phyloP scores from a whole-genome alignment of 352 stramenopile species.

The Hyaloperonospora arabidopsidis region DNA sequence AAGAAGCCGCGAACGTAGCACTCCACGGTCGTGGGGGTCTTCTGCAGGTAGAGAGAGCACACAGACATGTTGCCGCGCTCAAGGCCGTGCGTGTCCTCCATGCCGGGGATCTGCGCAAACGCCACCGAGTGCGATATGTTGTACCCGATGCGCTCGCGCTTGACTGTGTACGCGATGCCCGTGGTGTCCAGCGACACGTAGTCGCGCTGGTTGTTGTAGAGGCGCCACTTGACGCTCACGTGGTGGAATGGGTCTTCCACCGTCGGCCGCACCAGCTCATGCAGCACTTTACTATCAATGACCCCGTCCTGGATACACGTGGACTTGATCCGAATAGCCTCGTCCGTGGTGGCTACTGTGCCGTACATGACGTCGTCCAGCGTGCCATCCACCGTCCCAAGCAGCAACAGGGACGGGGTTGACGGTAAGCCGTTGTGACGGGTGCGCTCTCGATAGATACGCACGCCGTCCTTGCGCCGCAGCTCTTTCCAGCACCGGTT shows the following conservation, averaged over 20 bases:
- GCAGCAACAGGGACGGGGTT: slow-evolving; percentile 44
- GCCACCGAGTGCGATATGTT: slow-evolving; percentile 48
- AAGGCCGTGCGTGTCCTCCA: slow-evolving; percentile 31
- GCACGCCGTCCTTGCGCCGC: slow-evolving; percentile 27
- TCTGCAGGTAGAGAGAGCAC: slow-evolving; percentile 41
- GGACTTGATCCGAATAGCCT: slow-evolving; percentile 45
- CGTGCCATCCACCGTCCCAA: slow-evolving; percentile 42
- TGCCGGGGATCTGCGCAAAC: slow-evolving; percentile 34
- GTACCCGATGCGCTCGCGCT: slow-evolving; percentile 38
- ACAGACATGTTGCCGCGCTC: slow-evolving; percentile 45
- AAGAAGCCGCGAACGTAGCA: slow-evolving; percentile 47
- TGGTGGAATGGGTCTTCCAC: slow-evolving; percentile 41
- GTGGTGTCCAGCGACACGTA: slow-evolving; percentile 47
- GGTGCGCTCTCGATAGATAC: slow-evolving; percentile 33
- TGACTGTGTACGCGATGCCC: slow-evolving; percentile 28
- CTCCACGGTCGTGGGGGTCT: slow-evolving; percentile 35
- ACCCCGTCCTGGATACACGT: slow-evolving; percentile 43
- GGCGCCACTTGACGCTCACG: slow-evolving; percentile 43
- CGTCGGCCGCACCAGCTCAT: slow-evolving; percentile 35
- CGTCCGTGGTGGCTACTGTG: slow-evolving; percentile 30
- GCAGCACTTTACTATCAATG: slow-evolving; percentile 42
- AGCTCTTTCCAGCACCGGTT: slow-evolving; percentile 33
- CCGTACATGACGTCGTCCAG: slow-evolving; percentile 66
- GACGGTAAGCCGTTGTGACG: slow-evolving; percentile 15
- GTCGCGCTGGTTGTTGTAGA: slow-evolving; percentile 39